Evolutionary conservation across 1,139 yeast genomes (phyloP), one percentile per base, ranked within the genome.

Genomic region (Yamadazyma sp.): DNA sequence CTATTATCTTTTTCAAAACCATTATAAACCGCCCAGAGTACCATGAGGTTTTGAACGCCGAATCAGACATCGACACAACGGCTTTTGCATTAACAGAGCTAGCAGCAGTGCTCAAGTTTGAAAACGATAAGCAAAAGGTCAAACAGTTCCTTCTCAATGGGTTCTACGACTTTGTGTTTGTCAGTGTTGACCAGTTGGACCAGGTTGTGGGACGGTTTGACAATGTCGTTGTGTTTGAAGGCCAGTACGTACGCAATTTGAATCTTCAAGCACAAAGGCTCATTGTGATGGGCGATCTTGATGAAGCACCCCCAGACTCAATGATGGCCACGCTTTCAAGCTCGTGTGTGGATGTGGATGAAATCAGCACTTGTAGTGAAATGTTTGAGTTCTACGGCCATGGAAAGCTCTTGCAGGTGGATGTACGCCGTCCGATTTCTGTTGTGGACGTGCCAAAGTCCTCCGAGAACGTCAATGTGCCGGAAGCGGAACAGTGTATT

Each of bases 401-500:
- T 2, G 33, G 28, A 11, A 22, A 22, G 10, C 12, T 31, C 3
- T 4, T 6, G 8, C 12, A 18, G 12, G 3, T 27, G 14, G 18
- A 13, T 8, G 20, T 10, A 5, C 7, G 12, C 6, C 13, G 22
- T n/a, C 16, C 20, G 4, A 20, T 20, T 6, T 15, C 27, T 26
- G 18, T 6, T 20, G 17, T 31, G 3, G 22, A 13, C 14, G 9
- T 16, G 2, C 22, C 6, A 15, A 8, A 9, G 10, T 18, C 37
- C 3, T 35, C 25, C 7, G 17, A 25, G 2, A 40, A 41, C 12
- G 49, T 46, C 8, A 40, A 42, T 29, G 43, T 47, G 2, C 32
- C 29, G 3, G 46, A 48, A 36, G 52, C 48, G 3, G 46, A 47
- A 38, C 27, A 28, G 8, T 32, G 38, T 21, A 16, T 38, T 2